These are phyloP conservation scores for Parasarocladium wereldwijsianum DNA, from an alignment of 2,329 filamentous ascomycete genomes.

Conservation along the genomic window DNA sequence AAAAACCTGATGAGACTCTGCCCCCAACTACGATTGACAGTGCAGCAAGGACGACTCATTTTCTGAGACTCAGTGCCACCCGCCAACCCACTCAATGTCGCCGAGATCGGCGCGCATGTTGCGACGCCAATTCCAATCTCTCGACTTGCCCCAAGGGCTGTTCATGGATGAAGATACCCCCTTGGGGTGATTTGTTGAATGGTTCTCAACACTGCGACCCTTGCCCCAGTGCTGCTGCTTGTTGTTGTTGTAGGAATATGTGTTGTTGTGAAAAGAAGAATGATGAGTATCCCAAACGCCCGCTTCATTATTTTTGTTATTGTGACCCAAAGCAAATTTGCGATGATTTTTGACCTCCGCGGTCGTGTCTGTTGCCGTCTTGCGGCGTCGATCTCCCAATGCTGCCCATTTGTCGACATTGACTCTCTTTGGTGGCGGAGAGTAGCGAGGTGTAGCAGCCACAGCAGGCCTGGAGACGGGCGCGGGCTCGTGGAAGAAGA, in stretches of 20 bases:
- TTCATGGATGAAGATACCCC: too few species aligned
- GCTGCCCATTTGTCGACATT: constrained; percentile 75
- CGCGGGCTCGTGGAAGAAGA: constrained; percentile 57
- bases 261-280: constrained; percentile 9
- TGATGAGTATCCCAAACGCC: constrained; percentile 32
- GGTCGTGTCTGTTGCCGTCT: constrained; percentile 35
- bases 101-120: constrained; percentile 53
- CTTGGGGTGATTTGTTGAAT: too few species aligned
- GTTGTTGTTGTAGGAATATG: constrained; percentile 21
- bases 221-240: constrained; percentile 20
- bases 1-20: constrained; percentile 11
- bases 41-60: constrained; percentile 18
- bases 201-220: constrained; percentile 20
- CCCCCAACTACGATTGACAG: constrained; percentile 48
- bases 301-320: constrained; percentile 27
- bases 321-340: constrained; percentile 27
- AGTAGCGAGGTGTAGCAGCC: constrained; percentile 35
- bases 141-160: constrained; percentile 40
- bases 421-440: constrained; percentile 50
- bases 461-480: constrained; percentile 20
- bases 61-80: too few species aligned
- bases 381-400: constrained; percentile 69
- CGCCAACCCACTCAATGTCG: constrained; percentile 64
- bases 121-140: constrained; percentile 48
- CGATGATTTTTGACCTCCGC: constrained; percentile 35